phyloP scores from a whole-genome alignment of 2,329 filamentous ascomycete genomes.

The Neofusicoccum parvum region DNA sequence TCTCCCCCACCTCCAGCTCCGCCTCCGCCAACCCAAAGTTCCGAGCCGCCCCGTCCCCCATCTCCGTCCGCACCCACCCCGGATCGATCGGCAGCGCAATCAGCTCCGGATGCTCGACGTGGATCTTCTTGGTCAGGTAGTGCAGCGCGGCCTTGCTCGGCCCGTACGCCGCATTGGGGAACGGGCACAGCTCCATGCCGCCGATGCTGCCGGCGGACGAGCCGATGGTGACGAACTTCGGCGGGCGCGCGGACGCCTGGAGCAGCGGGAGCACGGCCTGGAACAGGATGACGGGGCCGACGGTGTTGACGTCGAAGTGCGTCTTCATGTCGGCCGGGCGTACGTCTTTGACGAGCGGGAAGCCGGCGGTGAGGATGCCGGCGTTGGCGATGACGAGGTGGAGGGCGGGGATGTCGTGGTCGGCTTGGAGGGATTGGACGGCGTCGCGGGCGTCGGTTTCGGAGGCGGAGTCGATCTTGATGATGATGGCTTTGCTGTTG shows the following conservation, averaged over 20 bases:
- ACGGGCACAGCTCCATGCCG: not conserved
- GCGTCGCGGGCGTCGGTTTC: not conserved
- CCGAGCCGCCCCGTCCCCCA: no score
- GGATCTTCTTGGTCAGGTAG: not conserved
- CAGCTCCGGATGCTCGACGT: not conserved
- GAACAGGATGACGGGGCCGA: not conserved
- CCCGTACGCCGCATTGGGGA: not conserved
- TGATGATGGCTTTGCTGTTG: not conserved
- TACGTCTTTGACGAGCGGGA: not conserved
- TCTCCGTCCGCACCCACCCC: not conserved
- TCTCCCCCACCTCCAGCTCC: no score
- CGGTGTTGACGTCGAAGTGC: not conserved
- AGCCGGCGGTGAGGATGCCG: not conserved
- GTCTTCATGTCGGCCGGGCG: not conserved
- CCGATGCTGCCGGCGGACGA: not conserved
- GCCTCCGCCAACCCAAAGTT: no score
- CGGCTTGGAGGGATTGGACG: not conserved
- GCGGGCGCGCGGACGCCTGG: not conserved
- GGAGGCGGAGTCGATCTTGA: not conserved
- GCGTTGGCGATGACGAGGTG: slow-evolving; percentile 1
- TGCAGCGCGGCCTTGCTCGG: not conserved
- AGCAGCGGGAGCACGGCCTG: not conserved
- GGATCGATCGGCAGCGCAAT: not conserved
- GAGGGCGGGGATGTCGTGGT: not conserved
- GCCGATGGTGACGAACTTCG: not conserved